Percentiles rank a stretch among this genome's conserved stretches.
phyloP scores from a whole-genome alignment of 129 eudicot species.

The Flaveria brownii region DNA sequence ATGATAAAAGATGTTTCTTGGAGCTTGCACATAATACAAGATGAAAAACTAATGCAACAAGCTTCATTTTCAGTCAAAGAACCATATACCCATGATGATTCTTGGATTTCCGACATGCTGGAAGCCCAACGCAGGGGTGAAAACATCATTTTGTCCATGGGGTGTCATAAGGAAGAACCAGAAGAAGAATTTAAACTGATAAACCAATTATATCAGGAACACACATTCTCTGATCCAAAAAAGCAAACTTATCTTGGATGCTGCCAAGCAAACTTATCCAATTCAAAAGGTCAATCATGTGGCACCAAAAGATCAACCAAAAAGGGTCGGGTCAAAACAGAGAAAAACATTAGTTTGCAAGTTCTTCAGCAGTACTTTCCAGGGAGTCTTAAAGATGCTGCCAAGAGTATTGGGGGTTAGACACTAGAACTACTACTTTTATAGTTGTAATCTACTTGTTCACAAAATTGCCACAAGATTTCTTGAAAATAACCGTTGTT shows the following conservation, averaged over 20 bases:
- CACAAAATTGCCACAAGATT: not conserved
- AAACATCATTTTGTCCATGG: constrained; percentile 54
- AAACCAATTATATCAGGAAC: constrained; percentile 38
- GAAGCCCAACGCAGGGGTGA: constrained; percentile 63
- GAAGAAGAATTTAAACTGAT: constrained; percentile 53
- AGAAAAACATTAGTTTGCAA: constrained; percentile 58
- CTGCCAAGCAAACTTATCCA: too few relatives aligned
- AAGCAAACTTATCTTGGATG: constrained; percentile 33
- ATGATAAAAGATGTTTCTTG: constrained; percentile 37
- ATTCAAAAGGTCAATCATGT: constrained; percentile 19
- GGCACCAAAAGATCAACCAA: constrained; percentile 32
- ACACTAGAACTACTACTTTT: constrained; percentile 20
- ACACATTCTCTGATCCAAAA: constrained; percentile 31
- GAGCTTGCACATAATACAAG: constrained; percentile 40
- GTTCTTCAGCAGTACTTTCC: constrained; percentile 60
- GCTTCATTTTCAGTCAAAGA: constrained; percentile 21
- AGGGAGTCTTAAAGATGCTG: constrained; percentile 74
- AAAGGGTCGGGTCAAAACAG: constrained; percentile 46
- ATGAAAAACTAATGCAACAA: constrained; percentile 33
- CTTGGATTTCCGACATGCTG: constrained; percentile 60
- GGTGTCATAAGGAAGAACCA: constrained; percentile 55
- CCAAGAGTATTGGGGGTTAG: constrained; percentile 69
- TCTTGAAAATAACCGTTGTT: constrained; percentile 19
- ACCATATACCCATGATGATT: constrained; percentile 35
- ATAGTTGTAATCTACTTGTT: constrained; percentile 3